Evolutionary conservation across 441 rosid species (phyloP).

Genomic region (Mallotus repandus): DNA sequence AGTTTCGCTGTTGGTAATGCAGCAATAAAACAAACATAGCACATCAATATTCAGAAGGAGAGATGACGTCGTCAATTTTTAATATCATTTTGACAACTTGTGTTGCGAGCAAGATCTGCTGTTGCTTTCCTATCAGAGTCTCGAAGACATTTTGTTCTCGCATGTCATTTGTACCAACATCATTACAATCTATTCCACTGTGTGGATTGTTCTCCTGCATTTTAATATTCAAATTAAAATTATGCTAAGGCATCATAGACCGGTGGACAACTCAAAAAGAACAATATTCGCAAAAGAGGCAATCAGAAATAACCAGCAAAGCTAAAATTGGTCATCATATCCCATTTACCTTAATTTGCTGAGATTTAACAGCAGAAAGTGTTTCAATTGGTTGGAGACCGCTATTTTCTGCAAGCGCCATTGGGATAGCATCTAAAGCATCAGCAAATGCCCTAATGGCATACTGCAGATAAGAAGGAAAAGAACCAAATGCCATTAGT

Average conservation of each 20-base stretch:
- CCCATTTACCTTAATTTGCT: slow-evolving; percentile 72
- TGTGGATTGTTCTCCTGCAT: slow-evolving; percentile 80
- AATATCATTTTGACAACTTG: slow-evolving; percentile 98
- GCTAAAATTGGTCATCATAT: background rate
- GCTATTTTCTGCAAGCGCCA: slow-evolving; percentile 98
- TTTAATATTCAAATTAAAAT: background rate
- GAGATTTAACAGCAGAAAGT: slow-evolving; percentile 88
- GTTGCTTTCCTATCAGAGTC: slow-evolving; percentile 95
- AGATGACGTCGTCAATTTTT: slow-evolving; percentile 97
- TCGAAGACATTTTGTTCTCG: slow-evolving; percentile 85
- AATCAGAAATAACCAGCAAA: background rate
- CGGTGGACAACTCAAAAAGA: background rate
- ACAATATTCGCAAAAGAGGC: background rate
- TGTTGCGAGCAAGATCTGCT: slow-evolving; percentile 91
- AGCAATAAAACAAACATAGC: background rate
- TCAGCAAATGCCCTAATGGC: slow-evolving; percentile 95
- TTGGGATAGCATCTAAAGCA: slow-evolving; percentile 81
- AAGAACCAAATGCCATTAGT: background rate
- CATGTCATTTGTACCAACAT: slow-evolving; percentile 93
- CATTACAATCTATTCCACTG: slow-evolving; percentile 93
- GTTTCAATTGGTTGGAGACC: slow-evolving; percentile 96
- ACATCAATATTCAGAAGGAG: slow-evolving; percentile 69
- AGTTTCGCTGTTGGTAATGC: slow-evolving; percentile 7
- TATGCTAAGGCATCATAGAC: background rate
- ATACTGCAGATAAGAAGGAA: slow-evolving; percentile 50